A percentile compares a stretch with the other conserved stretches of the same genome.
Conservation (phyloP, 805 yeast genomes). For the Wickerhamiella brachini region DNA sequence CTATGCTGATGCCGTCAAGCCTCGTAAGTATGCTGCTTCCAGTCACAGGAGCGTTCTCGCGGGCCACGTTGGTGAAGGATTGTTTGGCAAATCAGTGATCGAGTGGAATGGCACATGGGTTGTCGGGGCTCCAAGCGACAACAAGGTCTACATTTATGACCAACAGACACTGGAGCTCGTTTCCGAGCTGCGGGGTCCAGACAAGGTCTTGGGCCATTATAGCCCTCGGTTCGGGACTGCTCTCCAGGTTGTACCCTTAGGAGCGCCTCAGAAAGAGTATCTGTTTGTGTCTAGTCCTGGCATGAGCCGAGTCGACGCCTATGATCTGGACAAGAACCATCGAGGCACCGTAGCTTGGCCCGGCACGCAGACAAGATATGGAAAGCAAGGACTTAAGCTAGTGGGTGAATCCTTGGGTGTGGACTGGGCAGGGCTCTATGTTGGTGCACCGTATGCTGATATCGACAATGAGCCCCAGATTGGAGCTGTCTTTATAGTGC, state of each 20-base stretch:
- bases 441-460: conserved; percentile 34
- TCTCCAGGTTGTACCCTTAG: conserved; percentile 21
- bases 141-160: conserved; percentile 10
- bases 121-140: conserved; percentile 14
- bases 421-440: conserved; percentile 30
- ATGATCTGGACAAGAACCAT: conserved; percentile 16
- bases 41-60: neutral
- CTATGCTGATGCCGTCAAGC: neutral
- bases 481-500: conserved; percentile 27
- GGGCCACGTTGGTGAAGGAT: neutral
- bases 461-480: conserved; percentile 21
- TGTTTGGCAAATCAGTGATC: conserved; percentile 3
- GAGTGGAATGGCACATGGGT: conserved; percentile 12
- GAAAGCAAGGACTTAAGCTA: conserved; percentile 31
- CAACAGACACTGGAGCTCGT: neutral
- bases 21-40: neutral
- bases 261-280: conserved; percentile 22
- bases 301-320: conserved; percentile 30
- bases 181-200: conserved; percentile 5
- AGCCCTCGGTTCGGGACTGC: conserved; percentile 31
- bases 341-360: conserved; percentile 21
- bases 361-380: conserved; percentile 23
- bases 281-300: conserved; percentile 43
- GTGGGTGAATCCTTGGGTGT: conserved; percentile 27
- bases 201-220: conserved; percentile 9